Evolutionary conservation across 116 monocot genomes (phyloP).

Genomic region (Phalaenopsis hybrid): DNA sequence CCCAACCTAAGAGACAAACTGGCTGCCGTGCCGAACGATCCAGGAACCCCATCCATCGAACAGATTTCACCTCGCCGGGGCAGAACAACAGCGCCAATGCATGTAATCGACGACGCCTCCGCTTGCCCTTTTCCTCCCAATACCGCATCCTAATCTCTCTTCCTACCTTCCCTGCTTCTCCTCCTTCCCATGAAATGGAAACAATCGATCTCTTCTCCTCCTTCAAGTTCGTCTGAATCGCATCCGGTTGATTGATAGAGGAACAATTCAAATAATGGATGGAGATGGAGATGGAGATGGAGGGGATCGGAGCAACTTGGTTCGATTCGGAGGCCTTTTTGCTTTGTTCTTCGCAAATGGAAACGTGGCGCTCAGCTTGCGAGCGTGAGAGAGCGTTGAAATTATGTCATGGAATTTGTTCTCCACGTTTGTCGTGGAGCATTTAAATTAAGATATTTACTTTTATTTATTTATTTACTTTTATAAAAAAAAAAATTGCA

Average conservation of each 20-base stretch:
- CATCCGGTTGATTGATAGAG: not conserved
- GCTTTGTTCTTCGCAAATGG: not conserved
- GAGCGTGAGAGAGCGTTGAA: not conserved
- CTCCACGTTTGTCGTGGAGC: too few relatives aligned
- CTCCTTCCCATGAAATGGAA: not conserved
- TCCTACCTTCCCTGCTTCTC: not conserved
- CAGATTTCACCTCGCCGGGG: conserved; percentile 1
- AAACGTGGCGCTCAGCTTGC: conserved; percentile 1
- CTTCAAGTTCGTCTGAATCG: conserved; percentile 4
- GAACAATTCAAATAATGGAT: not conserved
- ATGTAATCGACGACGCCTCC: not conserved
- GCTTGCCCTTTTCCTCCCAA: not conserved
- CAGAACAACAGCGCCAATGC: not conserved
- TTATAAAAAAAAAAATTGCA: too few relatives aligned
- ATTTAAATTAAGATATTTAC: too few relatives aligned
- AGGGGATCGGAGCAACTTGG: not conserved
- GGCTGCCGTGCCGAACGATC: conserved; percentile 52
- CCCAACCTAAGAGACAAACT: conserved; percentile 74
- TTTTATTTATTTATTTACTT: too few relatives aligned
- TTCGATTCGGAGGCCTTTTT: not conserved
- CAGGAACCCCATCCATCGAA: conserved; percentile 51
- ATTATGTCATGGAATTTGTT: not conserved
- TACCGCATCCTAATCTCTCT: conserved; percentile 11
- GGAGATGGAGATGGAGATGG: not conserved
- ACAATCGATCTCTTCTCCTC: not conserved